Conservation (phyloP, 2,329 filamentous ascomycete genomes). For the Nothomitra cinnamomea region DNA sequence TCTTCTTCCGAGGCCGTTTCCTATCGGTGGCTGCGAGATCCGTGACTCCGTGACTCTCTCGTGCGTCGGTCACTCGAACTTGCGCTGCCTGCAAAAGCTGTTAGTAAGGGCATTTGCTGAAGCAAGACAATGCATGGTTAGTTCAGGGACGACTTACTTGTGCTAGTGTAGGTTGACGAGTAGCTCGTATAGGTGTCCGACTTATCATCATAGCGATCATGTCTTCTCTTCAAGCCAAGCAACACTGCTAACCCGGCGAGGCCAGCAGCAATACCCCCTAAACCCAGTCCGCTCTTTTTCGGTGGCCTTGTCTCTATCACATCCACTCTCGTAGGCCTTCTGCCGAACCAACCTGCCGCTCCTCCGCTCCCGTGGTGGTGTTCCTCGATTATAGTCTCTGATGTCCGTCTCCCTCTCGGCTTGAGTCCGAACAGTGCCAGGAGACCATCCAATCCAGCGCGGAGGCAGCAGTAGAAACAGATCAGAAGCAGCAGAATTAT, state of each 20-base stretch:
- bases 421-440: constrained; percentile 26
- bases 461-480: constrained; percentile 27
- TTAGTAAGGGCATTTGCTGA: neutral
- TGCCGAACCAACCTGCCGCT: constrained; percentile 1
- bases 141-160: constrained; percentile 19
- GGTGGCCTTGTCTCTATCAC: constrained; percentile 4
- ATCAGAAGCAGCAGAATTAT: constrained; percentile 27
- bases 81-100: constrained; percentile 21
- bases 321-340: neutral
- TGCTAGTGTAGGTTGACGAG: constrained; percentile 19
- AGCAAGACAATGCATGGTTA: neutral
- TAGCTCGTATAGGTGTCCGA: constrained; percentile 21
- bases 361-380: neutral
- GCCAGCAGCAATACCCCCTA: constrained; percentile 25
- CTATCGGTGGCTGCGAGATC: constrained; percentile 7
- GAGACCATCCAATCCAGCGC: constrained; percentile 23
- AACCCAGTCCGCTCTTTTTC: constrained; percentile 16
- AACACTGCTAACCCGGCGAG: constrained; percentile 27
- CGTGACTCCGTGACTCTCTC: constrained; percentile 10
- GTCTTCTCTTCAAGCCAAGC: constrained; percentile 27
- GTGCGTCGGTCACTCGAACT: constrained; percentile 27
- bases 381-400: constrained; percentile 3
- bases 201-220: constrained; percentile 23
- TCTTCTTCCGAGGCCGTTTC: neutral
- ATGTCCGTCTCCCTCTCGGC: constrained; percentile 15